Evolutionary conservation across 176 grass and related monocot genomes (phyloP).

Genomic region (Musa schizocarpa): DNA sequence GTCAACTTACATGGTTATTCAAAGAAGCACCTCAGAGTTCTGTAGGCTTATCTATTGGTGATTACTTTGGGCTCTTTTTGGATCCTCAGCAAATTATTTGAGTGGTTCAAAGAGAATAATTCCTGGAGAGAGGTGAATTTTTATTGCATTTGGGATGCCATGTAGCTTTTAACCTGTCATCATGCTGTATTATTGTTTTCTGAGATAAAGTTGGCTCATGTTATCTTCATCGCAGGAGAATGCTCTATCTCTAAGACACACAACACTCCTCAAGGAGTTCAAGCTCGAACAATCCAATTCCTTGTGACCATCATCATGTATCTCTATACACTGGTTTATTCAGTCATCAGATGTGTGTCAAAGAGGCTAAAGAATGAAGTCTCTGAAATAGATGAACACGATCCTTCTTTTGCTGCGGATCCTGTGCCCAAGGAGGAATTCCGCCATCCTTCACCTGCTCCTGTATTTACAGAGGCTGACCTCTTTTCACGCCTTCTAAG

Average conservation of each 20-base stretch:
- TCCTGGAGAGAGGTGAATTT: background rate
- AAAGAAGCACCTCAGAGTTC: too few species aligned
- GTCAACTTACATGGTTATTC: too few species aligned
- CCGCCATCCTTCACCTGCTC: constrained; percentile 56
- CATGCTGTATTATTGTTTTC: background rate
- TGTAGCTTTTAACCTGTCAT: background rate
- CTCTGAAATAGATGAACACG: constrained; percentile 20
- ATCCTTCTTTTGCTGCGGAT: background rate
- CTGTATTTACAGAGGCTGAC: constrained; percentile 45
- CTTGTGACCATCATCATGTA: constrained; percentile 39
- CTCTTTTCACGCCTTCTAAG: constrained; percentile 54
- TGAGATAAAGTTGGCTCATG: background rate
- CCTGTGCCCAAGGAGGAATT: constrained; percentile 46
- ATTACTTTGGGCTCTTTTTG: too few species aligned
- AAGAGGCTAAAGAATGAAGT: constrained; percentile 40
- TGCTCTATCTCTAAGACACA: background rate
- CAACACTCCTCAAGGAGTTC: constrained; percentile 18
- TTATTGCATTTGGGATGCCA: background rate
- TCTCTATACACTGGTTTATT: constrained; percentile 31
- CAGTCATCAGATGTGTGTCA: constrained; percentile 30
- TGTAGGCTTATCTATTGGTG: too few species aligned
- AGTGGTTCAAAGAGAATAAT: background rate
- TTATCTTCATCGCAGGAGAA: background rate
- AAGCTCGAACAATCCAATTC: constrained; percentile 28
- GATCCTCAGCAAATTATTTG: background rate